Evolutionary conservation across 306 rosid species (phyloP).

Genomic region (Glycyrrhiza uralensis): DNA sequence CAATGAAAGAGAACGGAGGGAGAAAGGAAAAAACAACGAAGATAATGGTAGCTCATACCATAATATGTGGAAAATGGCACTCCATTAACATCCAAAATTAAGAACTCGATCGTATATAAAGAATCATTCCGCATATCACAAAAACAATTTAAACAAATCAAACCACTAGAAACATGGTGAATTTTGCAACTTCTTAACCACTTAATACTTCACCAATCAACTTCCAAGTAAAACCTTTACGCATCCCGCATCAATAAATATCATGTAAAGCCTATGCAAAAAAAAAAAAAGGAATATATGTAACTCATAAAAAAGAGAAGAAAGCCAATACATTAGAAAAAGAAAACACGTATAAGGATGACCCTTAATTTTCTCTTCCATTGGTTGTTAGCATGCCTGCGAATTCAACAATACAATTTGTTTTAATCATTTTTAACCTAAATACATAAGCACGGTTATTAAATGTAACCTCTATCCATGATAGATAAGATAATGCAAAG

Average conservation of each 20-base stretch:
- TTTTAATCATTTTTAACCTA: not conserved
- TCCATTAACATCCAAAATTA: too few species aligned
- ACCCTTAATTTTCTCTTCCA: slow-evolving; percentile 3
- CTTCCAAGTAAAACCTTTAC: not conserved
- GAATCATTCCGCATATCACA: too few species aligned
- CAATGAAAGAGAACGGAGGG: too few species aligned
- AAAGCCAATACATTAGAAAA: not conserved
- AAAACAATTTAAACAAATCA: not conserved
- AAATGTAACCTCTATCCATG: not conserved
- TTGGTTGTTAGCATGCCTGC: not conserved
- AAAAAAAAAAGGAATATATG: not conserved
- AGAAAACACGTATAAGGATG: not conserved
- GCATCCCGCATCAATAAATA: not conserved
- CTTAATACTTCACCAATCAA: not conserved
- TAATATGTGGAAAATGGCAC: too few species aligned
- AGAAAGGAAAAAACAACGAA: too few species aligned
- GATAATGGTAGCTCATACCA: too few species aligned
- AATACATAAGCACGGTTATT: not conserved
- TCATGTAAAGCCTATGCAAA: not conserved
- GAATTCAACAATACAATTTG: not conserved
- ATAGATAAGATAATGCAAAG: not conserved
- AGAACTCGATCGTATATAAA: not conserved
- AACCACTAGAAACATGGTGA: not conserved
- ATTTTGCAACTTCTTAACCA: not conserved
- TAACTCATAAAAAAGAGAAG: not conserved